phyloP scores from a whole-genome alignment of 306 rosid species.

The Benincasa hispida region DNA sequence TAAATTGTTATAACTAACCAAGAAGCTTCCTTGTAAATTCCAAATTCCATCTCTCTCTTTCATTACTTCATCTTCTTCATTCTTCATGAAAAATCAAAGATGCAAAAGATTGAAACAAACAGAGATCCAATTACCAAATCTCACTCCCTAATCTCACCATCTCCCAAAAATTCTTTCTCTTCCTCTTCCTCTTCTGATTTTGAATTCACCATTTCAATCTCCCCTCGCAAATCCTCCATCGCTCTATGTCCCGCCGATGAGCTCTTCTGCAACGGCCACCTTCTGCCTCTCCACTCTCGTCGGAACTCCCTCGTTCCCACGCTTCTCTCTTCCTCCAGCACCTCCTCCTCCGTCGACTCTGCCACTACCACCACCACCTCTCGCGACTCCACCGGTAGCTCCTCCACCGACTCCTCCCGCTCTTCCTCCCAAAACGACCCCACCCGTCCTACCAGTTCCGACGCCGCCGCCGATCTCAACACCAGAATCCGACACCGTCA shows the following conservation, averaged over 20 bases:
- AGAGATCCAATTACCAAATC: conserved; percentile 11
- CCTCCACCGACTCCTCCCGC: conserved; percentile 53
- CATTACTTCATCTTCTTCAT: background rate
- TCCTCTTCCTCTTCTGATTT: conserved; percentile 47
- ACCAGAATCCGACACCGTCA: background rate
- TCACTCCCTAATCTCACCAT: conserved; percentile 26
- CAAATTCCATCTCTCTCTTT: background rate
- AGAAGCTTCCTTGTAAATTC: background rate
- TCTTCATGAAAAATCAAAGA: conserved; percentile 2
- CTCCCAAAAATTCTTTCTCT: conserved; percentile 35
- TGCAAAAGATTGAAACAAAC: conserved; percentile 15
- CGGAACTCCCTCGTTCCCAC: conserved; percentile 42
- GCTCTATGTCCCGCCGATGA: conserved; percentile 49
- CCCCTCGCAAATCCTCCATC: conserved; percentile 40
- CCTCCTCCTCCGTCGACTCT: conserved; percentile 53
- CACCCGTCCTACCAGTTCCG: conserved; percentile 40
- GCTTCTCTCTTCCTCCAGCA: conserved; percentile 32
- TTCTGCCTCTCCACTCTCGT: conserved; percentile 34
- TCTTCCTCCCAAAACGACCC: conserved; percentile 17
- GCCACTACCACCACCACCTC: conserved; percentile 55
- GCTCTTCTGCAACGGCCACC: conserved; percentile 61
- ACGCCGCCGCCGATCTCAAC: conserved; percentile 32
- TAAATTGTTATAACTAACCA: background rate
- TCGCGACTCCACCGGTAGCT: conserved; percentile 41
- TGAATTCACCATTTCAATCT: conserved; percentile 48